These are phyloP conservation scores for Lactarius psammicola DNA, from an alignment of 768 basidiomycete species.

Conservation along the genomic window DNA sequence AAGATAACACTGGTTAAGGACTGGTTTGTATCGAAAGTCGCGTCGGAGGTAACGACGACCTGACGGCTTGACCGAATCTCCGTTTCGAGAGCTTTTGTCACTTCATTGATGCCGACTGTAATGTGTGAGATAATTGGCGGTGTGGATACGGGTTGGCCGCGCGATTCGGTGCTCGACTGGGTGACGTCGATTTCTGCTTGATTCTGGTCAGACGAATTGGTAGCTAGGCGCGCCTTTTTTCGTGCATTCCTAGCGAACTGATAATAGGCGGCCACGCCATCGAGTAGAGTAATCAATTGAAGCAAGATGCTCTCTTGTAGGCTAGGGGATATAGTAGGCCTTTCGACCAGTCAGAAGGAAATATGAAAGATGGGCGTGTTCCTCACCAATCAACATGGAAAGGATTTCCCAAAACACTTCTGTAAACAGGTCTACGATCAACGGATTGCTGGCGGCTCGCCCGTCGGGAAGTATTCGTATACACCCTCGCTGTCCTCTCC, in stretches of 20 bases:
- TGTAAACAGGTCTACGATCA: constrained; percentile 67
- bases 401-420: constrained; percentile 69
- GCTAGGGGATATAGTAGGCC: constrained; percentile 63
- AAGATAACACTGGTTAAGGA: constrained; percentile 45
- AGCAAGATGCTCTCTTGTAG: constrained; percentile 61
- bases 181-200: background rate
- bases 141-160: constrained; percentile 16
- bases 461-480: constrained; percentile 63
- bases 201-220: background rate
- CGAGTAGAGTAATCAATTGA: constrained; percentile 48
- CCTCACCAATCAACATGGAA: constrained; percentile 65
- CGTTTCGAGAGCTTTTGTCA: constrained; percentile 68
- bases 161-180: background rate
- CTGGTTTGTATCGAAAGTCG: background rate
- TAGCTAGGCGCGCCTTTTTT: constrained; percentile 9
- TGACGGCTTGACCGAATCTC: constrained; percentile 41
- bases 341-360: constrained; percentile 33
- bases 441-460: constrained; percentile 43
- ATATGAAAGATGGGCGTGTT: constrained; percentile 20
- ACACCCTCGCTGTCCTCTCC: constrained; percentile 48
- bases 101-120: constrained; percentile 72
- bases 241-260: constrained; percentile 24
- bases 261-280: constrained; percentile 50
- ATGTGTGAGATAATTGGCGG: constrained; percentile 51
- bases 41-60: constrained; percentile 2